Conservation (phyloP, 495 filamentous ascomycete species). For the Annulohypoxylon nitens region DNA sequence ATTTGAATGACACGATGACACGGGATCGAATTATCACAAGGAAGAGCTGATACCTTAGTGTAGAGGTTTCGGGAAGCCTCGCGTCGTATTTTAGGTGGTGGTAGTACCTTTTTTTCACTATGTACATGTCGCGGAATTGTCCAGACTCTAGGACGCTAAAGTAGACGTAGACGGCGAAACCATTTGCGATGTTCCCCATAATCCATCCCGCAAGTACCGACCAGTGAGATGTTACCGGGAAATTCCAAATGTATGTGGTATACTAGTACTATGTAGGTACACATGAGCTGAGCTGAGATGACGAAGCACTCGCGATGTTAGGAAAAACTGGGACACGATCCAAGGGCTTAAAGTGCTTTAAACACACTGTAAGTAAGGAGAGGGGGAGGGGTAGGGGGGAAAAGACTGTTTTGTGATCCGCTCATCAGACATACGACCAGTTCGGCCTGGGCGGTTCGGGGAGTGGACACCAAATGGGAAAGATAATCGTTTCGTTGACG, state of each 20-base stretch:
- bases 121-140: constrained; percentile 29
- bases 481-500: constrained; percentile 44
- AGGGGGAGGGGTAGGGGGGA: constrained; percentile 34
- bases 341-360: constrained; percentile 14
- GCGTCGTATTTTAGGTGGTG: constrained; percentile 26
- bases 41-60: constrained; percentile 8
- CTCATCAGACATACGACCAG: constrained; percentile 47
- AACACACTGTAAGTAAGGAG: constrained; percentile 6
- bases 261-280: neutral
- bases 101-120: constrained; percentile 20
- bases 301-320: constrained; percentile 38
- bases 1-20: constrained; percentile 18
- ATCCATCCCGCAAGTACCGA: constrained; percentile 38
- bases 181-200: constrained; percentile 34
- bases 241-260: constrained; percentile 4
- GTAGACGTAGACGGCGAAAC: constrained; percentile 25
- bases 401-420: constrained; percentile 41
- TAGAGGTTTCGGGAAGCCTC: constrained; percentile 34
- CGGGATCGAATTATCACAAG: constrained; percentile 36
- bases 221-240: constrained; percentile 23
- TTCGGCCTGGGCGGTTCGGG: constrained; percentile 45
- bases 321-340: constrained; percentile 39
- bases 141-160: constrained; percentile 27
- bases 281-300: constrained; percentile 40
- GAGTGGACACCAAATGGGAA: constrained; percentile 45